Base-by-base conservation (phyloP, 805 yeast genomes). In the Sugiyamaella mastotermitis region DNA sequence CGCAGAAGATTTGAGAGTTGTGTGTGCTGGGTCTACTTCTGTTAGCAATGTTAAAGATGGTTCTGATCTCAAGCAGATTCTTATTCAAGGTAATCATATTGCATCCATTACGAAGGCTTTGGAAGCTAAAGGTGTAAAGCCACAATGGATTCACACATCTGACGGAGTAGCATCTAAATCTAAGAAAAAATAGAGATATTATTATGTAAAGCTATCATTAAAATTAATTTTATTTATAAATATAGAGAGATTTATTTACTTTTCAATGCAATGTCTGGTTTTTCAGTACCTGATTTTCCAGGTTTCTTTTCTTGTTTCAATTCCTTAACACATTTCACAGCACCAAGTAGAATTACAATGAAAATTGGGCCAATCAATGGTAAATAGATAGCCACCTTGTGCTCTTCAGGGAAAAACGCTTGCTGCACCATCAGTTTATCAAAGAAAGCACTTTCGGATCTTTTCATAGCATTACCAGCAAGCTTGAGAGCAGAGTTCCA, bases 371-470 rank as follows among this genome's bases (percentile, higher is more conserved):
- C 97, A 24, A 88, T 58, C 31, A 90, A 64, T 0, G 98, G 98
- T 54, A 86, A 66, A 49, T 87, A 92, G 1, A 92, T 95, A 0
- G 98, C 97, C 53, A 92, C 69, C 58, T 85, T 88, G 56, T 90
- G 98, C 58, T 90, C 97, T 47, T 83, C 90, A 0, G 98, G 97
- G 67, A 88, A 86, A 58, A 83, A 87, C 40, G 82, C 85, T 56
- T 90, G 97, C 53, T 86, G 94, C 20, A 92, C 85, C 96, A 92
- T 90, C 57, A 82, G 88, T 50, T 84, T 83, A 50, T 90, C 94
- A 58, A 90, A 90, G 52, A 90, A 90, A 0, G 97, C 97, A 32
- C 66, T 66, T 44, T 74, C 78, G 0, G 96, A 82, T 32, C 69
- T 61, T 10, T 62, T 53, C 30, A 78, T 65, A 0, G 94, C 84